Evolutionary conservation across 1,139 yeast species (phyloP), one percentile per base, ranked within the genome.

Genomic region (Saccharomycopsis crataegensis): DNA sequence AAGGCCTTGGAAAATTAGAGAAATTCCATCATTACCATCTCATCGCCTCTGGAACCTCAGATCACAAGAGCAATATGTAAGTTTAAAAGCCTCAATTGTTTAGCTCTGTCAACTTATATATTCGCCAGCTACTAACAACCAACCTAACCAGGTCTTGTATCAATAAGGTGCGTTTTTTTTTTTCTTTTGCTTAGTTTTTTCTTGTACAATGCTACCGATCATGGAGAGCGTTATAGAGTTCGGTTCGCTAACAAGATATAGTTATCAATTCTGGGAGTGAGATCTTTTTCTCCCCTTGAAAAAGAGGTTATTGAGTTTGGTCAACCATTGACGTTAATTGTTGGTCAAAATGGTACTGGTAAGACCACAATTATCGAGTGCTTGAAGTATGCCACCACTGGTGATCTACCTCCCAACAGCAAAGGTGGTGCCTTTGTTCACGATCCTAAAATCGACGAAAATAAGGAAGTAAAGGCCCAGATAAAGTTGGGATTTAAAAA

Each of bases 301-400:
- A 77, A 88, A 34, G 97, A 93, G 64, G 85, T 91, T 1, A 89
- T 94, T 58, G 89, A 87, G 64, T 94, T 94, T 68, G 93, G 93
- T 9, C 80, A 80, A 48, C 99, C 99, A 0, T 70, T 94, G 63
- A 94, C 99, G 0, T 74, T 94, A 54, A 93, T 94, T 56, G 96
- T 95, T 50, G 99, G 99, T 0, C 89, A 87, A 57, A 94, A 94
- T 70, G 99, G 99, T 44, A 86, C 96, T 43, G 99, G 99, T n/a
- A 94, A 94, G 67, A 94, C 99, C 0, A 91, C 99, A 1, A 84
- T 94, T 53, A 94, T 94, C 58, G 99, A 94, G 67, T 90, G 97
- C 65, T 73, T 94, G 57, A 82, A 90, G 64, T 93, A 91, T 67
- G 94, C 96, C 22, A 88, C 99, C 11, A 93, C 99, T 0, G 99